Conservation (phyloP, 257 asterid genomes). For the Scutellaria galericulata region DNA sequence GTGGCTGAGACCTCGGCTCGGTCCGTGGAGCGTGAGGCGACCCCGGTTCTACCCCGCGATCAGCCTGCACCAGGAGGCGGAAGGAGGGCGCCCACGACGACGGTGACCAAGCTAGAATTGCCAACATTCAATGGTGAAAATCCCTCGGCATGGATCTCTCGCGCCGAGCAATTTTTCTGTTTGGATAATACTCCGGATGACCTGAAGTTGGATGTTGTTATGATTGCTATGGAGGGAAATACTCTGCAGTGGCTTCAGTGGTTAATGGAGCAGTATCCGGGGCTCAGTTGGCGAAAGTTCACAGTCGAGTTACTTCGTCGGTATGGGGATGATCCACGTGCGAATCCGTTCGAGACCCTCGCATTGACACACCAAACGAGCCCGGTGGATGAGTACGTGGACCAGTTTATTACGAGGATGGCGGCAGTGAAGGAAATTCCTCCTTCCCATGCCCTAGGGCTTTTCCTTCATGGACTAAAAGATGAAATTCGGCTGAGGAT, state of each 20-base stretch:
- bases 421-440: neutral
- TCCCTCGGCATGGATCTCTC: too few species aligned
- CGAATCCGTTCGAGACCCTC: neutral
- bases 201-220: neutral
- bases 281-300: neutral
- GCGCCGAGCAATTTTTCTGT: too few species aligned
- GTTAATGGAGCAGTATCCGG: neutral
- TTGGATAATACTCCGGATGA: neutral
- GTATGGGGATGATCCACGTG: neutral
- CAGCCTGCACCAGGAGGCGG: too few species aligned
- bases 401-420: neutral
- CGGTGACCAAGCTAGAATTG: too few species aligned
- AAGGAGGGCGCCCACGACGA: too few species aligned
- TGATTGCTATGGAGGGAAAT: neutral
- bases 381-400: neutral
- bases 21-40: too few species aligned
- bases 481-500: neutral
- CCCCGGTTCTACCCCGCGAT: too few species aligned
- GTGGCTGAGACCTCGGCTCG: fast-evolving
- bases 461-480: neutral
- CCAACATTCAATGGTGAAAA: too few species aligned
- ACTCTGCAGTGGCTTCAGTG: neutral
- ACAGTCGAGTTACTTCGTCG: neutral
- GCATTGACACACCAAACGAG: neutral
- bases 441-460: neutral